Base-by-base conservation (phyloP, 345 rosid genomes). In the Acer yangbiense region DNA sequence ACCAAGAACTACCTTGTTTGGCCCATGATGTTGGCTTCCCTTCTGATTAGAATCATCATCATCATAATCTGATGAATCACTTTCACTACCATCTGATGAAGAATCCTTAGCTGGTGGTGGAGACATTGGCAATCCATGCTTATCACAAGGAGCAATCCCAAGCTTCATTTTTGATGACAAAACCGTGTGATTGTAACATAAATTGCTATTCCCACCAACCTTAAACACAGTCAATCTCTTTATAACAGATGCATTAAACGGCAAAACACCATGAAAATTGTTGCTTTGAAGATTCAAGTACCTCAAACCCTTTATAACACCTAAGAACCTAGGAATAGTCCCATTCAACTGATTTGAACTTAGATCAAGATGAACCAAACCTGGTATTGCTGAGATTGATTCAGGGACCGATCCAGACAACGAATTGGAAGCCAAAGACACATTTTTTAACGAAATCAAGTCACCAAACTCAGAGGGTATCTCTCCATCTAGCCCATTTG, bases 311-410 rank as follows among this genome's bases (percentile, higher is more conserved):
- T 88, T 94, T 91, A 94, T 81, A 62, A 88, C 76, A 1, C 97
- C 32, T 76, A 96, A 84, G 85, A 92, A 94, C 71, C 66, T 83
- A 1, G 99, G 99, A 17, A 96, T 82, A 2, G 97, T 92, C 65
- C 98, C 98, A 81, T 96, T 96, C 77, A 96, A 82, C 83, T 92
- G 92, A 68, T 96, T 96, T 1, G 91, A 88, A 72, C 98, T 89
- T 86, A 96, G 93, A 91, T 96, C 99, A 79, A 91, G 81, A 27
- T 90, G 92, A 25, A 85, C 77, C 46, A 96, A 81, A 17, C 90
- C 95, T 9, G 93, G 90, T 41, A 94, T 87, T 46, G 97, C 86
- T 3, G 97, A 86, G 78, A 96, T 78, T 1, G 99, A 89, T 60
- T 84, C 93, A 8, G 99, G 99, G 75, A 96, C 82, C 20, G 93